Base-by-base conservation (phyloP, 257 asterid genomes). In the Salvia rosmarinus region DNA sequence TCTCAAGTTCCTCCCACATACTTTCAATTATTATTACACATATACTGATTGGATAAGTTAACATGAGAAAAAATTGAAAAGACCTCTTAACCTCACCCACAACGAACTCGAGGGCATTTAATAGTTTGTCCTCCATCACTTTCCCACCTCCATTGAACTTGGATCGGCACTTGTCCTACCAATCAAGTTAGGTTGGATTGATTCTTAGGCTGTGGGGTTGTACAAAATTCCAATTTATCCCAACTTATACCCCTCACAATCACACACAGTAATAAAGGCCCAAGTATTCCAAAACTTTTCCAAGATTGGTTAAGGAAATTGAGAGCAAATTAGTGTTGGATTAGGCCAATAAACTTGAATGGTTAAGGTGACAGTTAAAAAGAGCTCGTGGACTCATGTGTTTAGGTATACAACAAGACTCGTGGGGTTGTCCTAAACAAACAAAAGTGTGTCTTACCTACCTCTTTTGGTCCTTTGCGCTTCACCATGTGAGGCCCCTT, bases 331-430 rank as follows among this genome's bases (percentile, higher is more conserved):
- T 70, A 61, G 59, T 52, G 37, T 28, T 28, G 71, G 74, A 78
- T 62, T 78, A 68, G 80, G 88, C 86, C 77, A 68, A 75, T 82
- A 75, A 82, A 75, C 72, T 35, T 73, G 61, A 81, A 79, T 68
- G 69, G 76, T 55, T 73, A 73, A 77, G 81, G 82, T 80, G 91
- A 79, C 78, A 70, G 82, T 84, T 91, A 84, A 84, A 80, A 59
- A n/a, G 64, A 19, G 79, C 73, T 78, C 63, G 81, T 85, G 90
- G 83, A 77, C 14, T 79, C 95, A 87, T 87, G 95, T 91, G 95
- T 82, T 82, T 86, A 85, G 97, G 96, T 87, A 82, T 34, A 68
- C 42, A 78, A 78, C 74, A 78, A 70, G 84, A 69, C 78, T 85
- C 68, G 80, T 83, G 88, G 85, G 89, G 67, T 74, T 79, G 90